Conservation (phyloP, 1,284 basidiomycete species). For the Golubevia sp. region DNA sequence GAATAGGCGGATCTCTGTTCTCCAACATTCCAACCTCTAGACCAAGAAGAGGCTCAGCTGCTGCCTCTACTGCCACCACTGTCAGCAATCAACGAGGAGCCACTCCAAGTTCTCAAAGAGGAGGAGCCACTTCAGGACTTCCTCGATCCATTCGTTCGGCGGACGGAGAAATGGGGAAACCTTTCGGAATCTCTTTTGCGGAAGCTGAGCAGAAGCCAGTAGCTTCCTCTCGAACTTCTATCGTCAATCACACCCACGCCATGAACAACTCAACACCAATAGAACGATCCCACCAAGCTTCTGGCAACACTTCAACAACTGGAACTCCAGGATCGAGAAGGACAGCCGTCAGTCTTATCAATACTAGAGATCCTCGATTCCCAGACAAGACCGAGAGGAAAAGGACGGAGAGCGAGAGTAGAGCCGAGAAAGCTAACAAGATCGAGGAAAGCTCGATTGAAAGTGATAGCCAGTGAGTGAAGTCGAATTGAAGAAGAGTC, state of each 20-base stretch:
- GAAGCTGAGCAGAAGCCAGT: too few species aligned
- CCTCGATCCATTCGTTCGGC: not conserved
- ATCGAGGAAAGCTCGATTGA: too few species aligned
- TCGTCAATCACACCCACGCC: not conserved
- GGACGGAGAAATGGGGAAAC: not conserved
- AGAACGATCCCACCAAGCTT: not conserved
- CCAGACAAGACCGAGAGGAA: too few species aligned
- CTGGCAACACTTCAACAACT: not conserved
- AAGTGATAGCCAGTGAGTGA: too few species aligned
- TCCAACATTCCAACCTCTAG: not conserved
- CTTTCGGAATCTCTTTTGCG: not conserved
- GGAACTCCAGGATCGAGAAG: too few species aligned
- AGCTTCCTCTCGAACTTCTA: not conserved
- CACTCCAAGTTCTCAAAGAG: not conserved
- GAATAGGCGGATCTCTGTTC: not conserved
- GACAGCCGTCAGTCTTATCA: too few species aligned
- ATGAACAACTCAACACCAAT: not conserved
- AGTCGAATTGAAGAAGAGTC: too few species aligned
- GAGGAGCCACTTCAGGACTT: not conserved
- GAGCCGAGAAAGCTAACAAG: too few species aligned
- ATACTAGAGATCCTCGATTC: too few species aligned
- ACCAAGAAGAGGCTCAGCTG: not conserved
- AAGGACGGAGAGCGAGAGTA: too few species aligned
- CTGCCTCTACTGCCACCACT: not conserved
- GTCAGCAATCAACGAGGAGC: not conserved